Evolutionary conservation across 2,329 filamentous ascomycete species (phyloP).

Genomic region (Geosmithia putterillii): DNA sequence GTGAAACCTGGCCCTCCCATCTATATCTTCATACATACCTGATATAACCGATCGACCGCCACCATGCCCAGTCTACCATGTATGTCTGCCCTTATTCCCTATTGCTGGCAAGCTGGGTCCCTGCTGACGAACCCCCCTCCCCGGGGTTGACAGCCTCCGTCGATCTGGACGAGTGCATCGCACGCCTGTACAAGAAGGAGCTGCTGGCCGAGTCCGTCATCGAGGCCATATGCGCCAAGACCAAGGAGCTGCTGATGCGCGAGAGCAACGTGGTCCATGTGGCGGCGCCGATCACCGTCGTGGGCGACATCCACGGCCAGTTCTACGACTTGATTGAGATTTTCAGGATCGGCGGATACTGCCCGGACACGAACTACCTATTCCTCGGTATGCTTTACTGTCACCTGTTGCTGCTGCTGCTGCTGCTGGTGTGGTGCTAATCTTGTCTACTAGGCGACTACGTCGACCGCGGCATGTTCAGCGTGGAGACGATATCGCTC

Average conservation of each 20-base stretch:
- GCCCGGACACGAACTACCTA: constrained; percentile 95
- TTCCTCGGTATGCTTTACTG: constrained; percentile 61
- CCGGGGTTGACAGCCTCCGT: constrained; percentile 57
- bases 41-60: no score
- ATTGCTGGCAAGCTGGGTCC: no score
- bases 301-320: constrained; percentile 96
- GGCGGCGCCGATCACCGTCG: constrained; percentile 86
- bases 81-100: constrained; percentile 18
- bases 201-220: constrained; percentile 94
- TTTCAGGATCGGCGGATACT: constrained; percentile 95
- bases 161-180: constrained; percentile 97
- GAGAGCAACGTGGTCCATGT: constrained; percentile 99
- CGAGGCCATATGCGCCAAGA: constrained; percentile 98
- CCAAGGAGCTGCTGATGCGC: constrained; percentile 97
- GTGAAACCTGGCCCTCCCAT: not conserved
- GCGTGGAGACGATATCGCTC: constrained; percentile 95
- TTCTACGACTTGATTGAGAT: constrained; percentile 99
- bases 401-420: not conserved
- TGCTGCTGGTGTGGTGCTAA: no score
- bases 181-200: constrained; percentile 92
- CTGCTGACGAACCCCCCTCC: not conserved
- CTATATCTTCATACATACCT: no score
- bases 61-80: constrained; percentile 46
- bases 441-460: constrained; percentile 60
- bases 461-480: constrained; percentile 96